These are phyloP conservation scores for Leccinum rimulosum DNA, from an alignment of 768 basidiomycete species.

Conservation along the genomic window DNA sequence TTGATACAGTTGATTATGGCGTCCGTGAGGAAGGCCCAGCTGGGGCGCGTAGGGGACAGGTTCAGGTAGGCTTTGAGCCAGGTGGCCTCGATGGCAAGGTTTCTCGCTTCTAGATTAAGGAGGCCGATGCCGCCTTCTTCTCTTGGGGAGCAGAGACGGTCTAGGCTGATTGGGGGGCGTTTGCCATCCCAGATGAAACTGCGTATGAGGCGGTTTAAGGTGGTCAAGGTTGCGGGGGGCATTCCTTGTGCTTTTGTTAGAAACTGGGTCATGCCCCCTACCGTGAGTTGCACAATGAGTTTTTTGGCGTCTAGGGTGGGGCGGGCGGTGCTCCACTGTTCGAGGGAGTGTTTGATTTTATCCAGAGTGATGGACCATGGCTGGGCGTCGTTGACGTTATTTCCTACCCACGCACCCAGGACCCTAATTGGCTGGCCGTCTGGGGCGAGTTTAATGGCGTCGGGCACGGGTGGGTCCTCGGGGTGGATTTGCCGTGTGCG, in stretches of 20 bases:
- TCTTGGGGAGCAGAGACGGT: not conserved
- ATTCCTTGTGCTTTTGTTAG: constrained; percentile 31
- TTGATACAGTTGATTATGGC: not conserved
- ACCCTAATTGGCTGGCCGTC: not conserved
- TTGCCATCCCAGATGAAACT: constrained; percentile 18
- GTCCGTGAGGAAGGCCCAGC: rapidly evolving
- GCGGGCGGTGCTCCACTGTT: not conserved
- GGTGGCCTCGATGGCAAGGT: not conserved
- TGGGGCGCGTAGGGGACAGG: too few species aligned
- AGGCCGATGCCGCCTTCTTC: constrained; percentile 5
- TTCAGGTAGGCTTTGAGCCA: constrained; percentile 44
- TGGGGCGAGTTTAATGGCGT: not conserved
- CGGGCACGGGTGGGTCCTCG: not conserved
- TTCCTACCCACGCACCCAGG: not conserved
- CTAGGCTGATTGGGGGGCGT: not conserved
- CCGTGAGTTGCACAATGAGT: constrained; percentile 14
- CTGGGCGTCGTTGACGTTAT: not conserved
- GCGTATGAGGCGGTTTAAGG: constrained; percentile 11
- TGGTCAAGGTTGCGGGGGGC: constrained; percentile 16
- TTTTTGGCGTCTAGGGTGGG: not conserved
- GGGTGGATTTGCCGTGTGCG: not conserved
- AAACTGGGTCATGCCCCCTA: constrained; percentile 30
- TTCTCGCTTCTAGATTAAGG: constrained; percentile 1
- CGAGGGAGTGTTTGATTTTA: not conserved
- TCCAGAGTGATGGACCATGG: not conserved